phyloP scores from a whole-genome alignment of 305 asterid species.

The Fraxinus platypoda region DNA sequence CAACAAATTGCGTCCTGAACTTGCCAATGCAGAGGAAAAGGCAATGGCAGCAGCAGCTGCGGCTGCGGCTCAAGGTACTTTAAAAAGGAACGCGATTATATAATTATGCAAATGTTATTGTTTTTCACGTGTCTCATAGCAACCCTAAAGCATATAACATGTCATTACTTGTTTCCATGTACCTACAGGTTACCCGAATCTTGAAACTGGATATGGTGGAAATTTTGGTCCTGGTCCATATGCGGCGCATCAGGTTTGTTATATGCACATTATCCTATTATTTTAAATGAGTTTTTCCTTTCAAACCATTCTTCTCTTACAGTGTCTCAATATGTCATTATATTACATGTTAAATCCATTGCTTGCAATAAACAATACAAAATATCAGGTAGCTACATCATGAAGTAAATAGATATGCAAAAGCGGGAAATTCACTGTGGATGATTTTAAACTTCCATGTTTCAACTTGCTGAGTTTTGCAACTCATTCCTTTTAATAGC shows the following conservation, averaged over 20 bases:
- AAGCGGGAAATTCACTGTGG: not conserved
- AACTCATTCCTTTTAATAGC: not conserved
- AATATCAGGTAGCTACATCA: not conserved
- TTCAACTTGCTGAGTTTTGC: not conserved
- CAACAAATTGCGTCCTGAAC: conserved; percentile 59
- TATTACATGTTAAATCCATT: not conserved
- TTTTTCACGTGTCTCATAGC: conserved; percentile 1
- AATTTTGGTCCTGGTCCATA: conserved; percentile 31
- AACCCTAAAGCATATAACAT: not conserved
- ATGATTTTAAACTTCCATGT: not conserved
- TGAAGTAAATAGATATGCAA: not conserved
- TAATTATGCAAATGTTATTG: conserved; percentile 3
- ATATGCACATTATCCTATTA: not conserved
- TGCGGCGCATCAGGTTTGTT: conserved; percentile 55
- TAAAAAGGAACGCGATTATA: not conserved
- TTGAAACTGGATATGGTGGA: conserved; percentile 48
- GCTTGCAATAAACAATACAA: not conserved
- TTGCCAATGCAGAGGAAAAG: conserved; percentile 62
- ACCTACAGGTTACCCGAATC: conserved; percentile 33
- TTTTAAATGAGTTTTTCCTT: conserved; percentile 6
- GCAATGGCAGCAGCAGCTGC: conserved; percentile 48
- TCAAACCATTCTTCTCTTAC: not conserved
- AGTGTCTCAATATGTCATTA: not conserved
- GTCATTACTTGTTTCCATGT: conserved; percentile 29
- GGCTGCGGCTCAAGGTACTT: conserved; percentile 47